Evolutionary conservation across 2,329 filamentous ascomycete species (phyloP), one percentile per base, ranked within the genome.

Genomic region (Hypoxylon rubiginosum): DNA sequence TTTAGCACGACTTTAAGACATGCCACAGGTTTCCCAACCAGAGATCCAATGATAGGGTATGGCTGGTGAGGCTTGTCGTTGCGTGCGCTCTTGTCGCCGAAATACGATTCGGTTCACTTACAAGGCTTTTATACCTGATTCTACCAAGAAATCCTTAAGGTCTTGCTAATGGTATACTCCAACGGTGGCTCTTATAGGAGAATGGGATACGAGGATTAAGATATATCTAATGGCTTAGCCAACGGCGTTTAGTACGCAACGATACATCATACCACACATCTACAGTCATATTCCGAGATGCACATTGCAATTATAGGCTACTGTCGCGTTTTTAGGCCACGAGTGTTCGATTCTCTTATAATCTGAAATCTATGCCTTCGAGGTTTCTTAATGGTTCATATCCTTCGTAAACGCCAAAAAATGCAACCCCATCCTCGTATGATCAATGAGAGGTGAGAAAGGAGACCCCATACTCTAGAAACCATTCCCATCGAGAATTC

Each of bases 341-440:
- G 32, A 65, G 32, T 56, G n/a, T 67, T 52, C n/a, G 52, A 62
- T 57, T 51, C 52, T 43, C 46, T 50, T 43, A 17, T n/a, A 21
- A 54, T 39, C 8, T 48, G 46, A 62, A 15, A 54, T 58, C 34
- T 53, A 59, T 48, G 28, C 53, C 39, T 58, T 45, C 34, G 7
- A 57, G 24, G 51, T 19, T 36, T 28, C 6, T 41, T 46, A 43
- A 24, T 39, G 46, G 13, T n/a, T 57, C 43, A 57, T 56, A 62
- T 64, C 59, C 63, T 13, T 48, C 51, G 36, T 21, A 10, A 69
- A 69, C 66, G 63, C 66, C 66, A 46, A 45, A 61, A 61, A 62
- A 66, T 69, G 63, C 66, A 69, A 39, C 50, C 58, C 36, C 34
- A 32, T 45, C 13, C 45, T 52, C 46, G 15, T 26, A 55, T 48